Conservation (phyloP, 2,329 filamentous ascomycete genomes). For the Stemphylium vesicarium region DNA sequence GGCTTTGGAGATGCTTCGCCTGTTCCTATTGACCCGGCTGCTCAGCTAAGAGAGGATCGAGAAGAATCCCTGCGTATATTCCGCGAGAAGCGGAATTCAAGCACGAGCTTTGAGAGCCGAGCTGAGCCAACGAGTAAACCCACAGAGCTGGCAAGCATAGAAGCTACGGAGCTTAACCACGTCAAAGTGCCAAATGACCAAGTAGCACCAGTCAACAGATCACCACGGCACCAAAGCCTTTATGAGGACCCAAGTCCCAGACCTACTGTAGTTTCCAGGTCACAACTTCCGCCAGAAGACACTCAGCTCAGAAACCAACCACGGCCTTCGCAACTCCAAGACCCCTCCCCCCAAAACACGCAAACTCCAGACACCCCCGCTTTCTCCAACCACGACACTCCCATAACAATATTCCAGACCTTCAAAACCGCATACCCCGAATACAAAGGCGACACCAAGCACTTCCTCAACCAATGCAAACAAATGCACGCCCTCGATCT, state of each 20-base stretch:
- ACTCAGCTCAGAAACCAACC: neutral
- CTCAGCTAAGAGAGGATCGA: constrained; percentile 13
- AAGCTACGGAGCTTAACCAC: constrained; percentile 13
- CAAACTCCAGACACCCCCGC: neutral
- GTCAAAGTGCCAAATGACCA: neutral
- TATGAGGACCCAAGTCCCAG: constrained; percentile 22
- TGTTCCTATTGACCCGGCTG: constrained; percentile 1
- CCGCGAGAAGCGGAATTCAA: constrained; percentile 22
- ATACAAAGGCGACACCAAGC: constrained; percentile 40
- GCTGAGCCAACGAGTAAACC: constrained; percentile 1
- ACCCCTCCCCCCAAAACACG: neutral
- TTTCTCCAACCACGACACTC: neutral
- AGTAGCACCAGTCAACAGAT: constrained; percentile 10
- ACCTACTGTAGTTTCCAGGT: neutral
- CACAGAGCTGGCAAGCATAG: neutral
- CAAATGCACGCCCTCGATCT: constrained; percentile 36
- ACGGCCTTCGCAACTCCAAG: neutral
- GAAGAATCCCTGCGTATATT: constrained; percentile 21
- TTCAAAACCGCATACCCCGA: constrained; percentile 46
- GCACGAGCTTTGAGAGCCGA: constrained; percentile 17
- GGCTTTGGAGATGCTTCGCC: constrained; percentile 17
- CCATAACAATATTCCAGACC: constrained; percentile 24
- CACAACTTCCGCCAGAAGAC: neutral
- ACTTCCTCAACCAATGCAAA: constrained; percentile 42
- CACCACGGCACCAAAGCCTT: constrained; percentile 28